Evolutionary conservation across 768 basidiomycete genomes (phyloP).

Genomic region (Pholiota microspora): DNA sequence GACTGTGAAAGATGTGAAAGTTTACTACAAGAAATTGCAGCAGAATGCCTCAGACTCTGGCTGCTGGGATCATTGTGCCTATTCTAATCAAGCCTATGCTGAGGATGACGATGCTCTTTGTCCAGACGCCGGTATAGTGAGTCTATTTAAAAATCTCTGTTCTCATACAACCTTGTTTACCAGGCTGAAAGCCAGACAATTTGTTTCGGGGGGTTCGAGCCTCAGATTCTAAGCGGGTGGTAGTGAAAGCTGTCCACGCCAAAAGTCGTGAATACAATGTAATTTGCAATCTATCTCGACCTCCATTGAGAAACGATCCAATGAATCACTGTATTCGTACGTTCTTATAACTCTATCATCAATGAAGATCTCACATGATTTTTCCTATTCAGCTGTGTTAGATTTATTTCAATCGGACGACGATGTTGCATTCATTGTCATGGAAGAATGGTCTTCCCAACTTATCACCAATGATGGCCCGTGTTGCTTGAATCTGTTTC

Average conservation of each 20-base stretch:
- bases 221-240: conserved; percentile 48
- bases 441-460: conserved; percentile 79
- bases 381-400: conserved; percentile 49
- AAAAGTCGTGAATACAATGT: conserved; percentile 62
- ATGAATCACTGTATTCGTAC: conserved; percentile 79
- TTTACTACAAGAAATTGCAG: conserved; percentile 41
- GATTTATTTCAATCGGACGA: conserved; percentile 60
- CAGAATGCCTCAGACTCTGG: conserved; percentile 4
- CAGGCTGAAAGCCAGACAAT: conserved; percentile 67
- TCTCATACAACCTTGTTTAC: conserved; percentile 7
- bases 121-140: conserved; percentile 69
- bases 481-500: conserved; percentile 49
- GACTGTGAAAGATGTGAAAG: conserved; percentile 65
- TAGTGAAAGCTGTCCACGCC: conserved; percentile 69
- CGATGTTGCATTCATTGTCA: conserved; percentile 63
- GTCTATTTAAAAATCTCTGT: conserved; percentile 21
- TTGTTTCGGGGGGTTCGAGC: conserved; percentile 65
- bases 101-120: conserved; percentile 56
- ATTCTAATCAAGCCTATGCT: conserved; percentile 9
- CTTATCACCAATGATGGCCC: conserved; percentile 49
- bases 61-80: conserved; percentile 13
- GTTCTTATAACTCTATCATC: too few species aligned
- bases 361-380: too few species aligned
- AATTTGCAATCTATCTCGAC: conserved; percentile 52
- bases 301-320: conserved; percentile 51